Evolutionary conservation across 305 asterid genomes (phyloP).

Genomic region (Fraxinus albicans): DNA sequence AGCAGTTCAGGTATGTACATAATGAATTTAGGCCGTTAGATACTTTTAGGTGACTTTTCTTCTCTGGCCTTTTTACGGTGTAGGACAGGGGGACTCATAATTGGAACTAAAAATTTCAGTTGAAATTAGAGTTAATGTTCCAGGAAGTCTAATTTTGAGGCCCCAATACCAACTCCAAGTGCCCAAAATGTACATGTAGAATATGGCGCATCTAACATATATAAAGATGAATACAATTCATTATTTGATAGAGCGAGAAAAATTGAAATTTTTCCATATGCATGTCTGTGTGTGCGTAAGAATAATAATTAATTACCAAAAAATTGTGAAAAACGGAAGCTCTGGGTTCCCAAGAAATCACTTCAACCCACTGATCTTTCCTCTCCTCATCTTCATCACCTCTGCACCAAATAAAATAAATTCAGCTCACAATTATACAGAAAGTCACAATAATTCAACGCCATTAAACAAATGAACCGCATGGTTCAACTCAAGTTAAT

Average conservation of each 20-base stretch:
- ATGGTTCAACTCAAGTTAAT: constrained; percentile 15
- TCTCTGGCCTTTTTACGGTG: not conserved
- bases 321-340: constrained; percentile 73
- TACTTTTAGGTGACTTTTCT: not conserved
- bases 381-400: constrained; percentile 54
- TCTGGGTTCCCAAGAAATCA: constrained; percentile 92
- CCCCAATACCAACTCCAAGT: not conserved
- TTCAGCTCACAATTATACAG: not conserved
- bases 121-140: not conserved
- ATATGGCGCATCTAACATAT: constrained; percentile 9
- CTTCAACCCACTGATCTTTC: constrained; percentile 84
- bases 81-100: not conserved
- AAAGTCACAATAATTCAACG: constrained; percentile 3
- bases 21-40: not conserved
- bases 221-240: constrained; percentile 22
- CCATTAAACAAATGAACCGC: not conserved
- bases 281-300: not conserved
- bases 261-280: not conserved
- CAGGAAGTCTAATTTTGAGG: not conserved
- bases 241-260: not conserved
- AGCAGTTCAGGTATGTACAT: not conserved
- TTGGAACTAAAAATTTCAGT: not conserved
- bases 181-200: not conserved
- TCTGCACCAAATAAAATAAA: constrained; percentile 26
- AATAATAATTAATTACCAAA: constrained; percentile 45